Evolutionary conservation across 2,329 filamentous ascomycete genomes (phyloP).

Genomic region (Hypoxylon sp.): DNA sequence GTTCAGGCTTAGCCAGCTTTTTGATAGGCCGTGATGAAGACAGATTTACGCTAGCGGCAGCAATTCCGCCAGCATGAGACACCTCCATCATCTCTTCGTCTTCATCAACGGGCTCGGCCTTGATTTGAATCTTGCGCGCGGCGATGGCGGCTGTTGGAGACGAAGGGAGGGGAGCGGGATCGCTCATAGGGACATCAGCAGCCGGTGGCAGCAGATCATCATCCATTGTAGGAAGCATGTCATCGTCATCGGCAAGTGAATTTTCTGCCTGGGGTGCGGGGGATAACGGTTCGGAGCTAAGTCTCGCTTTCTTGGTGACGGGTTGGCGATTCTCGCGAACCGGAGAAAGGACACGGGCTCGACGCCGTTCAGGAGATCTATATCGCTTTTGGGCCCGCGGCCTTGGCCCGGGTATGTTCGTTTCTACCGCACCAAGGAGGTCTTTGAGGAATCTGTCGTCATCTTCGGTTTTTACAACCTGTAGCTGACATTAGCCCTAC

Average conservation of each 20-base stretch:
- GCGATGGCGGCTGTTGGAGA: slow-evolving; percentile 84
- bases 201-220: slow-evolving; percentile 57
- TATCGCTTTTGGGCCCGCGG: slow-evolving; percentile 68
- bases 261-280: slow-evolving; percentile 61
- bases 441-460: slow-evolving; percentile 88
- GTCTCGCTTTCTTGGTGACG: slow-evolving; percentile 64
- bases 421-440: slow-evolving; percentile 87
- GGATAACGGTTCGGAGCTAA: slow-evolving; percentile 57
- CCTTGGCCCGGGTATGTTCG: slow-evolving; percentile 66
- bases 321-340: slow-evolving; percentile 63
- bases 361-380: slow-evolving; percentile 78
- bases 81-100: slow-evolving; percentile 89
- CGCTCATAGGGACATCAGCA: slow-evolving; percentile 77
- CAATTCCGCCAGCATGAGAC: slow-evolving; percentile 75
- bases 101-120: slow-evolving; percentile 62
- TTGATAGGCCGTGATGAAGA: slow-evolving; percentile 79
- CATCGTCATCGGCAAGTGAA: slow-evolving; percentile 63
- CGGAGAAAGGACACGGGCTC: slow-evolving; percentile 81
- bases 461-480: slow-evolving; percentile 82
- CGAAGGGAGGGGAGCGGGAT: slow-evolving; percentile 74
- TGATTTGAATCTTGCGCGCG: slow-evolving; percentile 70
- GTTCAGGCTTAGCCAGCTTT: slow-evolving; percentile 72
- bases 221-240: slow-evolving; percentile 63
- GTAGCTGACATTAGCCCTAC: slow-evolving; percentile 20
- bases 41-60: slow-evolving; percentile 80